Percentiles rank a stretch among this genome's conserved stretches.
Evolutionary conservation across 2,329 filamentous ascomycete species (phyloP).

Genomic region (Xylariaceae sp.): DNA sequence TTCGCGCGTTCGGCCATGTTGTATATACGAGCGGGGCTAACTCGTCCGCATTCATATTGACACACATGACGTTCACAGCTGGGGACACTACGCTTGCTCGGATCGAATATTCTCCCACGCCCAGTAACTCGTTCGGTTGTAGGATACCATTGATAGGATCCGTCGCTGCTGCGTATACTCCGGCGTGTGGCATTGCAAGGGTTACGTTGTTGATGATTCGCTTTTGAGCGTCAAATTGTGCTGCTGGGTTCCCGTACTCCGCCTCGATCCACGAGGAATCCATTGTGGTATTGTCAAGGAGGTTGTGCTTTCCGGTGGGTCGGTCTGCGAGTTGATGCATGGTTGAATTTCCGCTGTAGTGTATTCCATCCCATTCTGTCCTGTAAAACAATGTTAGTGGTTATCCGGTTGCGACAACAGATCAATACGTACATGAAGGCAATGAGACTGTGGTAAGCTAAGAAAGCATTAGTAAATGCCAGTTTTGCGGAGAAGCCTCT

Average conservation of each 20-base stretch:
- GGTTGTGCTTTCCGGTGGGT: conserved; percentile 65
- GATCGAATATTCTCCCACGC: conserved; percentile 72
- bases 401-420: neutral
- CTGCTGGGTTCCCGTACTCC: conserved; percentile 57
- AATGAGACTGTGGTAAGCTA: conserved; percentile 71
- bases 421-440: conserved; percentile 55
- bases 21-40: conserved; percentile 70
- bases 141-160: conserved; percentile 69
- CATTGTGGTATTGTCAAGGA: conserved; percentile 77
- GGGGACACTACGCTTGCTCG: conserved; percentile 74
- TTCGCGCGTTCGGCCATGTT: conserved; percentile 58
- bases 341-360: conserved; percentile 51
- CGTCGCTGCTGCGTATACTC: conserved; percentile 68
- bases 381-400: conserved; percentile 39
- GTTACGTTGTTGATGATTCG: conserved; percentile 78
- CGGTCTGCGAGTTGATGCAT: conserved; percentile 53
- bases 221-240: conserved; percentile 54
- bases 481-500: neutral
- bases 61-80: conserved; percentile 75
- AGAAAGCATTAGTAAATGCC: conserved; percentile 12
- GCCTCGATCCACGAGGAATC: conserved; percentile 72
- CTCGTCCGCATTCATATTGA: conserved; percentile 65
- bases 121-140: conserved; percentile 69
- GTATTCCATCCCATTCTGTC: conserved; percentile 59
- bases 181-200: conserved; percentile 77